These are phyloP conservation scores for Spatholobus suberectus DNA, from an alignment of 306 rosid species.

Conservation along the genomic window DNA sequence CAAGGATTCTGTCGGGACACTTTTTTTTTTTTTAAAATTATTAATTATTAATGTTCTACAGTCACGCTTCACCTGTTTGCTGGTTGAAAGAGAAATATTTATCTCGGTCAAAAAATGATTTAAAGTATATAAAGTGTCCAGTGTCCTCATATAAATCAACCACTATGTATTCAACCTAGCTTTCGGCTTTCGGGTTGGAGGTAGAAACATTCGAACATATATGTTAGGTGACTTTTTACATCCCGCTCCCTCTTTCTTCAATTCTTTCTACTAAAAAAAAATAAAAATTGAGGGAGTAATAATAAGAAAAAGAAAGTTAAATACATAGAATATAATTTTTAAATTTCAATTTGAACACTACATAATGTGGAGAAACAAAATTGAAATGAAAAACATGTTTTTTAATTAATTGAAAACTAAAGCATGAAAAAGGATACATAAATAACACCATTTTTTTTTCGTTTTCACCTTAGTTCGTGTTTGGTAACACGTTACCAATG, in stretches of 20 bases:
- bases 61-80: neutral
- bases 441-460: neutral
- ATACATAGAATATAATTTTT: neutral
- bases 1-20: constrained; percentile 30
- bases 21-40: neutral
- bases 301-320: neutral
- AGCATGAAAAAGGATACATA: neutral
- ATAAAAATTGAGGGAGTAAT: neutral
- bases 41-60: neutral
- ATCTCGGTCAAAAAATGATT: constrained; percentile 13
- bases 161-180: neutral
- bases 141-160: neutral
- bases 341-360: neutral
- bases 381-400: neutral
- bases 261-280: neutral
- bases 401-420: neutral
- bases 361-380: neutral
- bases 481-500: too few species aligned
- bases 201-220: neutral
- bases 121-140: neutral
- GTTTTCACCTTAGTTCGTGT: too few species aligned
- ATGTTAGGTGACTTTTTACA: neutral
- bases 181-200: neutral
- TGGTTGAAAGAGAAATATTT: neutral
- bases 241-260: neutral